phyloP scores from a whole-genome alignment of 805 yeast genomes.

The Torulaspora microellipsoides region DNA sequence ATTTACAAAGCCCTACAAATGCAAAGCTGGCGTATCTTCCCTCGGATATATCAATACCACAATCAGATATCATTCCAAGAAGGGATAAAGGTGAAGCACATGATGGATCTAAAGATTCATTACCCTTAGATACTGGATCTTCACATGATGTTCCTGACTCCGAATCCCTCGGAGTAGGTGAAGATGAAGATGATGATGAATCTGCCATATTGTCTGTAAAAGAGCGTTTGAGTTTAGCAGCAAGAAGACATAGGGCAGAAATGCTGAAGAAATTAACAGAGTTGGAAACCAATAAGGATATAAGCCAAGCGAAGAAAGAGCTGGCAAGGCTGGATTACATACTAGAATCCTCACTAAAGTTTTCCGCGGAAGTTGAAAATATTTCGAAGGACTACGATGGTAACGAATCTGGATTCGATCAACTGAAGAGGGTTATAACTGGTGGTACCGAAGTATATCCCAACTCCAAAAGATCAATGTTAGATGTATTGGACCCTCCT shows the following conservation, averaged over 20 bases:
- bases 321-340: slow-evolving; percentile 19
- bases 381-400: slow-evolving; percentile 15
- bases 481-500: slow-evolving; percentile 19
- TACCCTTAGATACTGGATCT: not conserved
- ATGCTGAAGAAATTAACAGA: slow-evolving; percentile 13
- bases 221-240: slow-evolving; percentile 17
- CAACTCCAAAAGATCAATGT: slow-evolving; percentile 20
- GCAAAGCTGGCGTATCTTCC: too few relatives aligned
- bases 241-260: slow-evolving; percentile 17
- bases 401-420: slow-evolving; percentile 16
- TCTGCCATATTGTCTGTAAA: slow-evolving; percentile 9
- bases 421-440: slow-evolving; percentile 26
- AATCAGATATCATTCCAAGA: too few relatives aligned
- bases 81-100: too few relatives aligned
- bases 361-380: slow-evolving; percentile 23
- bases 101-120: not conserved
- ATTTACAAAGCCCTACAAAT: too few relatives aligned
- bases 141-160: slow-evolving; percentile 1
- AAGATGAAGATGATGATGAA: not conserved
- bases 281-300: slow-evolving; percentile 8
- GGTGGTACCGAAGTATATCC: slow-evolving; percentile 19
- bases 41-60: too few relatives aligned
- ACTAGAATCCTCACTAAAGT: slow-evolving; percentile 20
- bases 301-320: slow-evolving; percentile 6
- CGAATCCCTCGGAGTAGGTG: slow-evolving; percentile 1